A percentile compares a stretch with the other conserved stretches of the same genome.
Conservation (phyloP, 306 rosid species). For the Phaseolus lunatus region DNA sequence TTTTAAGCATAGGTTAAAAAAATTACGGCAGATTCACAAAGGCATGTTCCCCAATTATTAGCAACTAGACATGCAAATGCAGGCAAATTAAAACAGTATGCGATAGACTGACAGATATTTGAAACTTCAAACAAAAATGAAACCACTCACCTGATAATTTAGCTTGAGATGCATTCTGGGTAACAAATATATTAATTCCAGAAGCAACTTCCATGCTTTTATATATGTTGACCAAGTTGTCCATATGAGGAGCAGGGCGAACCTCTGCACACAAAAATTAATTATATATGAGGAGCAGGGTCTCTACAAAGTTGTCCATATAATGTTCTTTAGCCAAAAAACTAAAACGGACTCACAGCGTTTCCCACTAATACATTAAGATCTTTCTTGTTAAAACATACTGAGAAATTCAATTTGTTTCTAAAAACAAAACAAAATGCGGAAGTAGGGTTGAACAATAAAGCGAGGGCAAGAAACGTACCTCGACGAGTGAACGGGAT, state of each 20-base stretch:
- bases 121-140: background rate
- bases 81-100: background rate
- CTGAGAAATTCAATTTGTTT: background rate
- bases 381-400: background rate
- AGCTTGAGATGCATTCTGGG: conserved; percentile 59
- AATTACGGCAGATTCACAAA: background rate
- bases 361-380: background rate
- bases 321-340: background rate
- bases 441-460: background rate
- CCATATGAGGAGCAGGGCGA: conserved; percentile 93
- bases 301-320: background rate
- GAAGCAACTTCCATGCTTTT: conserved; percentile 88
- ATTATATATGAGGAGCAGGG: too few relatives aligned
- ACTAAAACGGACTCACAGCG: background rate
- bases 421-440: background rate
- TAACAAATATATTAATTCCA: conserved; percentile 69
- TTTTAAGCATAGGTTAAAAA: background rate
- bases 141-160: conserved; percentile 63
- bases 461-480: background rate
- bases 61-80: conserved; percentile 2
- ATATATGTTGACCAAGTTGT: conserved; percentile 85
- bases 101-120: background rate
- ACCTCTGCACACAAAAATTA: conserved; percentile 57
- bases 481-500: conserved; percentile 88
- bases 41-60: background rate